Percentiles rank a stretch among this genome's conserved stretches.
phyloP scores from a whole-genome alignment of 1,284 basidiomycete genomes.

The Rhodotorula sp. region DNA sequence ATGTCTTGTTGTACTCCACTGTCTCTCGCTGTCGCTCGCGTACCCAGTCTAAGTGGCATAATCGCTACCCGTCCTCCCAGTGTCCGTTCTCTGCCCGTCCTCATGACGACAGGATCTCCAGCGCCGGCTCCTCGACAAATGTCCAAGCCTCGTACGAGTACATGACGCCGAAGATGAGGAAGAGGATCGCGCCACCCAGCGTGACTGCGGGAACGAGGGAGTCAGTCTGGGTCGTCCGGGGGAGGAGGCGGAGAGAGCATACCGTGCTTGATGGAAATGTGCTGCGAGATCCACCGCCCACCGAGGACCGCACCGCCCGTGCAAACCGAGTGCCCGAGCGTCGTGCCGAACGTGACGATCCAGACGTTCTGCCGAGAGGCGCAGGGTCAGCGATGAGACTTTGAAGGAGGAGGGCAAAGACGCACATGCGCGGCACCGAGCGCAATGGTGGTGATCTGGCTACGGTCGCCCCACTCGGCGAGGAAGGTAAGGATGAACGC shows the following conservation, averaged over 20 bases:
- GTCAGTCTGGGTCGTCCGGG: neutral
- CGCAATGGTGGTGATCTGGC: conserved; percentile 96
- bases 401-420: conserved; percentile 29
- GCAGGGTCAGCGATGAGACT: neutral
- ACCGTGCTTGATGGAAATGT: conserved; percentile 94
- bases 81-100: neutral
- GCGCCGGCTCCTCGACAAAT: conserved; percentile 21
- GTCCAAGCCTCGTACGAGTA: conserved; percentile 52
- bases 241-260: conserved; percentile 50
- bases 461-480: conserved; percentile 97
- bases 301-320: conserved; percentile 87
- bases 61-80: neutral
- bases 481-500: conserved; percentile 93
- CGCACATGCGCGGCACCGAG: conserved; percentile 91
- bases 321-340: conserved; percentile 84
- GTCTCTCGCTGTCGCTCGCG: neutral
- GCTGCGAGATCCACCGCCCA: conserved; percentile 86
- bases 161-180: conserved; percentile 70
- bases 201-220: conserved; percentile 63
- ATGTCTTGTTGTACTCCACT: neutral
- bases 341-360: conserved; percentile 84
- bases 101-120: neutral
- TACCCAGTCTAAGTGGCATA: neutral
- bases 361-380: conserved; percentile 62
- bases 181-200: conserved; percentile 75